Base-by-base conservation (phyloP, 2,329 filamentous ascomycete species). In the Cladosporium velox region DNA sequence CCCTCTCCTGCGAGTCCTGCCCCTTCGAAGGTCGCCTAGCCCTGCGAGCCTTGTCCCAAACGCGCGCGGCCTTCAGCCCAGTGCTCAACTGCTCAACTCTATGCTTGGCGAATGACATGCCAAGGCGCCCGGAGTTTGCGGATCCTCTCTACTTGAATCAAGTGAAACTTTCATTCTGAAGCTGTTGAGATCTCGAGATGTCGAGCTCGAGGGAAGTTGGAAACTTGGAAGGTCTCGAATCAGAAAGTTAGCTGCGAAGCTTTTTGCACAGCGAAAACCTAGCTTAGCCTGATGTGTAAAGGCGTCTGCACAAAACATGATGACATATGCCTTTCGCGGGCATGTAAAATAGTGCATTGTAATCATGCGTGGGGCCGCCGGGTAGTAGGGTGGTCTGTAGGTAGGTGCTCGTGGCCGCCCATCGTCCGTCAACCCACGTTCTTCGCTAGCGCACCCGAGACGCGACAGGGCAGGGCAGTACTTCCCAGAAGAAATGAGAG, bases 371-470 rank as follows among this genome's bases (percentile, higher is more conserved):
- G 41, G 41, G 41, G 41, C 41, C 41, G n/a, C 34, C 34, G 34
- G 34, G 34, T 35, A 35, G 34, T 35, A 35, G 34, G 11, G 34
- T 14, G 10, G 41, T 47, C 41, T 47, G 41, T 11, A 47, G 41
- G 41, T 21, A 21, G 8, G n/a, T 47, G 52, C 52, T 18, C 52
- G 28, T 55, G 30, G 28, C 52, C 52, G 52, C n/a, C 28, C 28
- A 55, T 32, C 52, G 28, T 32, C 51, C 47, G 28, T 34, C 30
- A 32, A 28, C 60, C 60, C 60, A 64, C 60, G 60, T 57, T 64
- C 34, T 55, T 54, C 34, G 24, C 49, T 64, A 64, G 60, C 51
- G 60, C 49, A 18, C 41, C 59, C 44, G 41, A 32, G 59, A 35
- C 41, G 41, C 34, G 59, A 51, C 28, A 51, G 59, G 44, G 30